Conservation (phyloP, 2,329 filamentous ascomycete genomes). For the Akanthomyces lecanii region DNA sequence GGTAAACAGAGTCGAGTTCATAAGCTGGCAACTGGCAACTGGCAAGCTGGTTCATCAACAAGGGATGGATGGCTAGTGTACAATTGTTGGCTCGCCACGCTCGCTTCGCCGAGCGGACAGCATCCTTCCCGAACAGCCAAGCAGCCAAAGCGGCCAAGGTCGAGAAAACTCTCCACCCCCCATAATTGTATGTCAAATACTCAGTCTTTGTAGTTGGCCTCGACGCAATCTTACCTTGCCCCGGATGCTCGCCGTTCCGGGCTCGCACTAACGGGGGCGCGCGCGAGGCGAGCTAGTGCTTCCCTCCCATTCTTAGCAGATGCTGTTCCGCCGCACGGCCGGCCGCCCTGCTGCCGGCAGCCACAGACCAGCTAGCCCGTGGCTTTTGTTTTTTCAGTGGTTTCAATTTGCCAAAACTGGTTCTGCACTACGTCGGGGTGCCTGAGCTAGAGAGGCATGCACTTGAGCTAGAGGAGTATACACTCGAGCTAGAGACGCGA, state of each 20-base stretch:
- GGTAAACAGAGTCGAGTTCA: background rate
- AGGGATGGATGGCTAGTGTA: background rate
- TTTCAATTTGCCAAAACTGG: background rate
- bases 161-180: background rate
- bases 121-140: background rate
- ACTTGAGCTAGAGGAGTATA: background rate
- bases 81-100: background rate
- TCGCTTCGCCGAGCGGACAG: background rate
- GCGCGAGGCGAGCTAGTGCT: background rate
- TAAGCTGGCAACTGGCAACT: too few relatives aligned
- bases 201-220: background rate
- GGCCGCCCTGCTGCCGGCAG: background rate
- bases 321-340: background rate
- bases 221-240: background rate
- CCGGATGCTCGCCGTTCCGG: slow-evolving; percentile 9
- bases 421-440: background rate
- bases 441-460: background rate
- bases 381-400: background rate
- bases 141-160: background rate
- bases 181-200: background rate
- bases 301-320: background rate
- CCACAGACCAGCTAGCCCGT: background rate
- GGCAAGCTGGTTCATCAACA: background rate
- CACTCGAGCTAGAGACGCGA: background rate
- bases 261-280: background rate